These are phyloP conservation scores for Boletus huronensis DNA, from an alignment of 768 basidiomycete genomes.

Conservation along the genomic window DNA sequence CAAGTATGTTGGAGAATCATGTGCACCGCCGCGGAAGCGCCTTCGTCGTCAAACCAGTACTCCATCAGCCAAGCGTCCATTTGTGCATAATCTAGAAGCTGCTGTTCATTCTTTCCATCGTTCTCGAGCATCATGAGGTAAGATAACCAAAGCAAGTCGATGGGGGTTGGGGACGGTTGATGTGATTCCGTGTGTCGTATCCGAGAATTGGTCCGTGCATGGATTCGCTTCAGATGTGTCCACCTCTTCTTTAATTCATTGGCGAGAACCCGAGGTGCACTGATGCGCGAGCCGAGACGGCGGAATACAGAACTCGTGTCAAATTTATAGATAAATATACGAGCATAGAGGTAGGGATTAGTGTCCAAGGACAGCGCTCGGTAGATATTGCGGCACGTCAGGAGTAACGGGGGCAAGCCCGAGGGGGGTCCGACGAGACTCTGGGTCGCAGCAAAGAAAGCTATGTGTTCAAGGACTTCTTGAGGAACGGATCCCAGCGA, in stretches of 20 bases:
- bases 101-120: slow-evolving; percentile 65
- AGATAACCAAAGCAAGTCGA: slow-evolving; percentile 58
- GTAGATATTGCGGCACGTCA: slow-evolving; percentile 47
- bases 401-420: slow-evolving; percentile 52
- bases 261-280: slow-evolving; percentile 46
- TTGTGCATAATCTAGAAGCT: slow-evolving; percentile 65
- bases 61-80: slow-evolving; percentile 62
- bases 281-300: slow-evolving; percentile 43
- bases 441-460: slow-evolving; percentile 56
- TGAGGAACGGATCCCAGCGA: slow-evolving; percentile 56
- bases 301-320: slow-evolving; percentile 51
- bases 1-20: slow-evolving; percentile 47
- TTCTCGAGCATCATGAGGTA: slow-evolving; percentile 83
- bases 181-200: slow-evolving; percentile 20
- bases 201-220: slow-evolving; percentile 31
- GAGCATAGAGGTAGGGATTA: slow-evolving; percentile 71
- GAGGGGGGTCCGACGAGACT: slow-evolving; percentile 58
- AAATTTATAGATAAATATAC: slow-evolving; percentile 66
- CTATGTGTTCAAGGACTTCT: slow-evolving; percentile 79
- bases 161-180: slow-evolving; percentile 13
- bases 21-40: slow-evolving; percentile 49
- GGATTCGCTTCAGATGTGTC: slow-evolving; percentile 53
- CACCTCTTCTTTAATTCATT: slow-evolving; percentile 66
- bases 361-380: slow-evolving; percentile 45
- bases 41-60: slow-evolving; percentile 62